phyloP scores from a whole-genome alignment of 352 stramenopile genomes.

The Phytophthora lateralis region DNA sequence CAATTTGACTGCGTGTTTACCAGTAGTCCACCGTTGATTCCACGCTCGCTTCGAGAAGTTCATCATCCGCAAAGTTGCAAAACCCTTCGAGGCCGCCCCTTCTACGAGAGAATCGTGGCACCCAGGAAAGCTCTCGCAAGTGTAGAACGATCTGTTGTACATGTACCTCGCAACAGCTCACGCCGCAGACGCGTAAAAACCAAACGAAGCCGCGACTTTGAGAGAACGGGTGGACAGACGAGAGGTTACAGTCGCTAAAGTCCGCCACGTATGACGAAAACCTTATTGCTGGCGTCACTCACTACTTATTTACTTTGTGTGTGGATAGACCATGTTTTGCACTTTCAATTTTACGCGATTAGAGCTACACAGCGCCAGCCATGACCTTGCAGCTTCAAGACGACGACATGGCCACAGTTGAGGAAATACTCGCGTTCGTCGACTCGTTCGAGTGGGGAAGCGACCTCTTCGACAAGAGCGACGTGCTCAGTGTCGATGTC shows the following conservation, averaged over 20 bases:
- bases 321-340: background rate
- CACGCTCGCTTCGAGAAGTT: background rate
- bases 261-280: background rate
- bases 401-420: slow-evolving; percentile 26
- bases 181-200: background rate
- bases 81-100: background rate
- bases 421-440: slow-evolving; percentile 28
- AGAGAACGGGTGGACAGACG: background rate
- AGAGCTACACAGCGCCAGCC: background rate
- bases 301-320: background rate
- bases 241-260: background rate
- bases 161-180: background rate
- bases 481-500: background rate
- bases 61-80: background rate
- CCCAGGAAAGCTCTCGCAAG: background rate
- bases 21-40: background rate
- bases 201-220: background rate
- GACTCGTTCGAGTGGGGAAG: slow-evolving; percentile 15
- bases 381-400: slow-evolving; percentile 28
- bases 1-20: background rate
- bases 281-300: background rate
- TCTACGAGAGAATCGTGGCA: background rate
- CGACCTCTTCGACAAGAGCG: background rate
- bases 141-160: background rate
- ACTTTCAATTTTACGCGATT: background rate